phyloP scores from a whole-genome alignment of 345 rosid genomes.

The Cardamine occulta region DNA sequence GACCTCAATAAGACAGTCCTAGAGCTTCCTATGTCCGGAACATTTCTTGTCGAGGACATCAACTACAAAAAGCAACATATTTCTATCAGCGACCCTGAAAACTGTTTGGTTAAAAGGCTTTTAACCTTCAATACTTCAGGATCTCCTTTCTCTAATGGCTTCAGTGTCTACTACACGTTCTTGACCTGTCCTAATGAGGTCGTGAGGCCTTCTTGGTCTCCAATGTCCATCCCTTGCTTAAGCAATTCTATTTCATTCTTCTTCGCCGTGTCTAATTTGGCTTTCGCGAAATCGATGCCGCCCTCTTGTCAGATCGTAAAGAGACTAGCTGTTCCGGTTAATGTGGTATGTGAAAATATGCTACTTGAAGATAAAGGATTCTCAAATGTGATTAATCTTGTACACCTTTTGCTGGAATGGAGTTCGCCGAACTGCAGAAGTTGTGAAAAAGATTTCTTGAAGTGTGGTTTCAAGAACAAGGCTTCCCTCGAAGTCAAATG shows the following conservation, averaged over 20 bases:
- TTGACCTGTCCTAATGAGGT: constrained; percentile 58
- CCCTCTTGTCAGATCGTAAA: constrained; percentile 44
- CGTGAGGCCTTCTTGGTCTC: constrained; percentile 35
- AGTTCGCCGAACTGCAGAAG: constrained; percentile 50
- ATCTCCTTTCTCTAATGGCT: constrained; percentile 53
- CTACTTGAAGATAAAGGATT: neutral
- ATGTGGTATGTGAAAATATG: neutral
- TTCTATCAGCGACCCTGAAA: constrained; percentile 50
- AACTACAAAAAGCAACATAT: constrained; percentile 55
- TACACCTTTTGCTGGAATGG: constrained; percentile 57
- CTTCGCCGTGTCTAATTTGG: constrained; percentile 52
- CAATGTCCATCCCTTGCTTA: constrained; percentile 51
- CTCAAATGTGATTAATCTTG: constrained; percentile 35
- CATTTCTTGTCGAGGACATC: constrained; percentile 56
- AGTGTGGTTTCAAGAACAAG: constrained; percentile 54
- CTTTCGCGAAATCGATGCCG: constrained; percentile 35
- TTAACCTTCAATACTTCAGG: constrained; percentile 57
- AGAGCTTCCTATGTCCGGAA: constrained; percentile 57
- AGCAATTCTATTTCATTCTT: constrained; percentile 60
- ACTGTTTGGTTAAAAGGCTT: constrained; percentile 61
- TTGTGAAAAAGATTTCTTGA: constrained; percentile 55
- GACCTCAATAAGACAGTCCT: constrained; percentile 42
- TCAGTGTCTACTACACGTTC: constrained; percentile 56
- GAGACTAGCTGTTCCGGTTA: constrained; percentile 49
- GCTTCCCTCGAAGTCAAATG: constrained; percentile 51